Base-by-base conservation (phyloP, 2,329 filamentous ascomycete genomes). In the Leptographium radiaticola region DNA sequence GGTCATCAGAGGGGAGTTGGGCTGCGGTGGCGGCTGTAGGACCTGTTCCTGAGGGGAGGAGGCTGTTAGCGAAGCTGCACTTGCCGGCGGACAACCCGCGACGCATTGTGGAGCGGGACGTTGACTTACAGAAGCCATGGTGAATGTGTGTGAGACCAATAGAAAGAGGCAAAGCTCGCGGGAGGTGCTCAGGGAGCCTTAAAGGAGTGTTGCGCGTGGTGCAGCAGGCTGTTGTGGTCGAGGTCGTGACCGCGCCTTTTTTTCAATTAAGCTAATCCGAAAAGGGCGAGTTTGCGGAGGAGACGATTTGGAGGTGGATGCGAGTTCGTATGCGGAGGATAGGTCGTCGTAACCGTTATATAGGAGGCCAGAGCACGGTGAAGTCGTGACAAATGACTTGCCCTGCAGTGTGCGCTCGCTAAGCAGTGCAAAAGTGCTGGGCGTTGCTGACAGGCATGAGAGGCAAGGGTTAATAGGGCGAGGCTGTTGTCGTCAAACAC, bases 1-100 rank as follows among this genome's bases (percentile, higher is more conserved):
- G 20, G 62, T 51, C 34, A 61, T 9, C 49, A 60, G 42, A 57
- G 59, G 4, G 49, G 51, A 55, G 63, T 55, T 38, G 61, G 56
- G 59, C 42, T 18, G 40, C 59, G 55, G 4, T 56, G 55, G 51
- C 25, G 40, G 58, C 15, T 51, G 51, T 46, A 58, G 15, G 30
- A 58, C 18, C 25, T 56, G 40, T 25, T 52, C 51, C 56, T 58
- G 34, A 5, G 8, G 18, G 18, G 16, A 12, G 6, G 6, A 16
- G 34, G 38, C 44, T 49, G 39, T 46, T 53, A 36, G 51, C 48
- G 47, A 47, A 49, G 44, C 4, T n/a, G 39, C n/a, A 8, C 20
- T 13, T 25, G 47, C 20, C 31, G 16, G 18, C 18, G 7, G 15
- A 38, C n/a, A 25, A 9, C 46, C 20, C 6, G 13, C 6, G 10